Base-by-base conservation (phyloP, 306 rosid genomes). In the Rosa multiflora region DNA sequence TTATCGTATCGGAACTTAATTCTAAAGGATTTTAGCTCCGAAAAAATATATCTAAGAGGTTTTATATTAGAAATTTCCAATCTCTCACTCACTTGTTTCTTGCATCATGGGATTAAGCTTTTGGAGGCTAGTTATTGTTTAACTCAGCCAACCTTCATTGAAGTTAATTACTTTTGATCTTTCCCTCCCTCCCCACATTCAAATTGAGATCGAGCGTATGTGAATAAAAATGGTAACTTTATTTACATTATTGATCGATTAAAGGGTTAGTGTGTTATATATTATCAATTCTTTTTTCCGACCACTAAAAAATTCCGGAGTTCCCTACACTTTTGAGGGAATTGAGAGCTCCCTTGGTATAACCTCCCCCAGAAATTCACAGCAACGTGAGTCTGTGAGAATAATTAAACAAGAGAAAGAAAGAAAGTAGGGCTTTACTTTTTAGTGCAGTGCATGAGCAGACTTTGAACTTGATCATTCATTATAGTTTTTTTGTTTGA, bases 261-360 rank as follows among this genome's bases (percentile, higher is more conserved):
- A 15, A 14, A 52, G n/a, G 8, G 8, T 52, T 52, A 17, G 59
- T 5, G 59, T 10, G 52, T 10, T 47, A 47, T 47, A 47, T 2
- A 47, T 47, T 10, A 47, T 47, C 4, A 47, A 15, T 52, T 5
- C 5, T 6, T 52, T 52, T 52, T 52, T 52, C 6, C 10, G n/a
- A 52, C 59, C 17, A 15, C 21, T 52, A 52, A 52, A 52, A 17
- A 18, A 17, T 15, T 52, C 21, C 2, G 8, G 8, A 32, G 5
- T 29, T 14, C 11, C 47, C 23, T 71, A n/a, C 49, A 70, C 49
- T 70, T 52, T 61, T 51, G 18, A 77, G 52, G 39, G 29, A 8
- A 52, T 63, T 51, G 44, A 20, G 56, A 47, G 74, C 49, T 75
- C 39, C 80, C 47, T 44, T 20, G 51, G 29, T 75, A 21, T 26